A percentile compares a stretch with the other conserved stretches of the same genome.
These are phyloP conservation scores for Canavalia gladiata DNA, from an alignment of 306 rosid genomes.

Conservation along the genomic window DNA sequence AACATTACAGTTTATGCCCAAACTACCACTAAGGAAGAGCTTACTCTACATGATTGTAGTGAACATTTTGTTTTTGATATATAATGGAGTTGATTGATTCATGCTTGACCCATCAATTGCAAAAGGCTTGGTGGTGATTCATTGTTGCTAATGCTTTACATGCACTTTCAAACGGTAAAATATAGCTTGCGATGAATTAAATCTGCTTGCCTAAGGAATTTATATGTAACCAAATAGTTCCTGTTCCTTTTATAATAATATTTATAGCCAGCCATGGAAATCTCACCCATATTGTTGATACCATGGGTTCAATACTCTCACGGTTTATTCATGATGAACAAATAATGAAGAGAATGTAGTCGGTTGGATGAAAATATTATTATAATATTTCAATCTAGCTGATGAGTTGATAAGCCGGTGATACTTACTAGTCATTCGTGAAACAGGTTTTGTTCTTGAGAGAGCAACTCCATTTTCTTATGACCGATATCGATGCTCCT, in stretches of 20 bases:
- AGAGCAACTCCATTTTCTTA: constrained; percentile 70
- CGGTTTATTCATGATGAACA: not conserved
- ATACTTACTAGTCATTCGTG: constrained; percentile 28
- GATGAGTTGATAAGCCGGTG: not conserved
- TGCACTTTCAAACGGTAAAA: constrained; percentile 8
- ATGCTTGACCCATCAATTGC: not conserved
- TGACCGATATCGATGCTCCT: constrained; percentile 62
- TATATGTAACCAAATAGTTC: not conserved
- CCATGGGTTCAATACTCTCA: constrained; percentile 26
- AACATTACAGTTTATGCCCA: not conserved
- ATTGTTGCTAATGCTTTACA: not conserved
- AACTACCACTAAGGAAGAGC: not conserved
- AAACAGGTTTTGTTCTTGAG: constrained; percentile 80
- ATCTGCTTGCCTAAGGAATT: constrained; percentile 5
- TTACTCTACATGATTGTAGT: not conserved
- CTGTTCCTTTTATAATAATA: constrained; percentile 2
- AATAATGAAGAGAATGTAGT: not conserved
- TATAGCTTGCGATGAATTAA: not conserved
- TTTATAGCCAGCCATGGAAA: constrained; percentile 15
- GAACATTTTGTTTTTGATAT: constrained; percentile 21
- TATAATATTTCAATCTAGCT: not conserved
- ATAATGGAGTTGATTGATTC: not conserved
- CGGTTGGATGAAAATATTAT: not conserved
- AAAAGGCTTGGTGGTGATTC: not conserved
- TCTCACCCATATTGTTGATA: constrained; percentile 24